Conservation (phyloP, 2,329 filamentous ascomycete species). For the Cladosporium sp. region DNA sequence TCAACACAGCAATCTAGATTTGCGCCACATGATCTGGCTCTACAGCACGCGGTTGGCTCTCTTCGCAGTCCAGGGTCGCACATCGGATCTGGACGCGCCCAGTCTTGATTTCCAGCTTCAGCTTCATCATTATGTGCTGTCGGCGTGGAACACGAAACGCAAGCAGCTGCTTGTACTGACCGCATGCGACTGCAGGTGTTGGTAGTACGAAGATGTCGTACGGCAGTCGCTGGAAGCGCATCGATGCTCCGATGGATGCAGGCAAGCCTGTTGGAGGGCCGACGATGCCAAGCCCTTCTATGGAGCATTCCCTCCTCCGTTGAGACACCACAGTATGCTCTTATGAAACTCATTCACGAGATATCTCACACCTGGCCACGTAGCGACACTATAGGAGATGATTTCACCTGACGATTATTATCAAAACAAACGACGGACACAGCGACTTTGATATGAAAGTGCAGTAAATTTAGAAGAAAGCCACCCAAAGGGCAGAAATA, state of each 20-base stretch:
- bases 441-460: neutral
- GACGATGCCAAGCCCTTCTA: neutral
- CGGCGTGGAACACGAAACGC: neutral
- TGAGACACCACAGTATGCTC: neutral
- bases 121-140: neutral
- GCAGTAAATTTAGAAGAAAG: neutral
- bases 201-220: neutral
- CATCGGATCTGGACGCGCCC: neutral
- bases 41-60: neutral
- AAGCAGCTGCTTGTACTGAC: neutral
- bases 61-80: neutral
- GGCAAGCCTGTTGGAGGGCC: neutral
- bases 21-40: slow-evolving; percentile 1
- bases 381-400: neutral
- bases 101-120: neutral
- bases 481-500: neutral
- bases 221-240: neutral
- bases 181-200: neutral
- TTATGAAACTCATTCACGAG: neutral
- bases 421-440: neutral
- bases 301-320: too few relatives aligned
- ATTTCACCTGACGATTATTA: neutral
- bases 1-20: neutral
- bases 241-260: neutral
- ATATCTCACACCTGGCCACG: neutral